A percentile compares a stretch with the other conserved stretches of the same genome.
These are phyloP conservation scores for Trichoderma sp. DNA, from an alignment of 2,329 filamentous ascomycete species.

Conservation along the genomic window DNA sequence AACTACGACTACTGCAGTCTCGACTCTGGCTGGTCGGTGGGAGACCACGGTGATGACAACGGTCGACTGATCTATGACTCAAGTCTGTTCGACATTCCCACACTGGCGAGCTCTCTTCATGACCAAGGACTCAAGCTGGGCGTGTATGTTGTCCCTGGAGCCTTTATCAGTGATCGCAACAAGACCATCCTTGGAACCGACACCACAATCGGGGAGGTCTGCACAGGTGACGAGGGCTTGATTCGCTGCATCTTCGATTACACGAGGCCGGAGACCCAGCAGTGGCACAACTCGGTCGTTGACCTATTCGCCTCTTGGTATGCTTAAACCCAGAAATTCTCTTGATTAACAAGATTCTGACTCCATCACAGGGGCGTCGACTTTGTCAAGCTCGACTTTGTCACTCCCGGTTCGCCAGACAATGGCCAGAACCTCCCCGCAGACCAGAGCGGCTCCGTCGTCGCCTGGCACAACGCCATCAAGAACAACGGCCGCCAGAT, in stretches of 20 bases:
- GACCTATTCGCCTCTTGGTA: conserved; percentile 31
- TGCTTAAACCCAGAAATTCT: not conserved
- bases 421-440: conserved; percentile 31
- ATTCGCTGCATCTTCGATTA: conserved; percentile 31
- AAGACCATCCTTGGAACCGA: conserved; percentile 31
- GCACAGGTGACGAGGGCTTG: conserved; percentile 30
- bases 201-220: conserved; percentile 31
- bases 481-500: conserved; percentile 29
- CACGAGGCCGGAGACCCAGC: conserved; percentile 29
- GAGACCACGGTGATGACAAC: conserved; percentile 31
- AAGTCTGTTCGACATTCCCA: conserved; percentile 30
- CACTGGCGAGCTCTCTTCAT: conserved; percentile 29
- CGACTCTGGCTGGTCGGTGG: conserved; percentile 33
- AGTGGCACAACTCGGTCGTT: conserved; percentile 31
- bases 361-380: conserved; percentile 28
- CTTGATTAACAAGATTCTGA: not conserved
- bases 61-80: conserved; percentile 31
- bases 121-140: conserved; percentile 29
- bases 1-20: conserved; percentile 31
- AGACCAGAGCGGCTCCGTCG: conserved; percentile 30
- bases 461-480: conserved; percentile 32
- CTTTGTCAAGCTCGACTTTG: conserved; percentile 32
- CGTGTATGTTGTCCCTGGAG: conserved; percentile 32
- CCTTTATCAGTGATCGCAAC: conserved; percentile 28
- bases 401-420: conserved; percentile 32